Evolutionary conservation across 305 asterid species (phyloP), one percentile per base, ranked within the genome.

Genomic region (Rubia tinctorum): DNA sequence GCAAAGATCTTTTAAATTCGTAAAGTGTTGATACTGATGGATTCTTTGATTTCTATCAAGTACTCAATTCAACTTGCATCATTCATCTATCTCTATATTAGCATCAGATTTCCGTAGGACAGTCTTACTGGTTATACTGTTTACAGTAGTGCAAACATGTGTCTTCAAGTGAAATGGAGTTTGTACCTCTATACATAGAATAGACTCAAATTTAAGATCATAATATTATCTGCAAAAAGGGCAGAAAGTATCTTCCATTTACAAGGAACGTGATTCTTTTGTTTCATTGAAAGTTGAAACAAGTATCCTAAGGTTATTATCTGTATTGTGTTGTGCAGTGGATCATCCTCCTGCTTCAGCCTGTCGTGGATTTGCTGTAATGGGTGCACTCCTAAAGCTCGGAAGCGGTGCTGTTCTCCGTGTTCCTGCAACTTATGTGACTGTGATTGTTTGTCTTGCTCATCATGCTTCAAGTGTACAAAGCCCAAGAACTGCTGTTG

Each of bases 401-500:
- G 76, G 80, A 58, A 74, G 71, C 85, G 86, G 8, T 66, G 65
- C 68, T 86, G 92, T 84, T 27, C 39, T 61, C 1, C n/a, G 4
- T 78, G 80, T 67, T 30, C 74, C 66, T 84, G 97, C 76, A 68
- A 43, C 59, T 14, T 10, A 63, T 87, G 87, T 18, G 30, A 60
- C 45, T 86, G 90, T 23, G 39, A 60, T 27, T 85, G 90, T 84
- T 62, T 71, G 70, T 77, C 85, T 0, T 71, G 75, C 67, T 22
- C 17, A 9, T 13, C 70, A 20, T 85, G 88, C 69, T 17, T 65
- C 74, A 69, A 73, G 34, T 85, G 90, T 78, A 49, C 77, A 53
- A 79, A 84, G 66, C 89, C 95, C 2, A 81, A 83, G 39, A 86
- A 89, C 74, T 43, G 45, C 45, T 73, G 84, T 77, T 78, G 78